A percentile compares a stretch with the other conserved stretches of the same genome.
These are phyloP conservation scores for Pythium phragmiticola DNA, from an alignment of 352 stramenopile species.

Conservation along the genomic window DNA sequence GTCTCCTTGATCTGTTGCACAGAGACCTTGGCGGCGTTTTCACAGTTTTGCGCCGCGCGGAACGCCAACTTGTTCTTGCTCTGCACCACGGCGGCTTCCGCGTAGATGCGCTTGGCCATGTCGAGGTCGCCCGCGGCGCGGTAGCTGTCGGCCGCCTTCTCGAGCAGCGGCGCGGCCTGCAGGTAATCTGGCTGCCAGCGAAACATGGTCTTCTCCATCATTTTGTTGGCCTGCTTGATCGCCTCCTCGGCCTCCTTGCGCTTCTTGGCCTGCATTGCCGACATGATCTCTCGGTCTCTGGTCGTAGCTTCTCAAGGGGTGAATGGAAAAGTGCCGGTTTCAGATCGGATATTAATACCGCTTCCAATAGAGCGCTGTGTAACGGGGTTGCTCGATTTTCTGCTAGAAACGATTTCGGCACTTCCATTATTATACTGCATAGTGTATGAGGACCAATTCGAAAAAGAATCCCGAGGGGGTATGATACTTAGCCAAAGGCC, in stretches of 20 bases:
- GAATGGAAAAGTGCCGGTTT: constrained; percentile 4
- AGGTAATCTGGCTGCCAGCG: constrained; percentile 71
- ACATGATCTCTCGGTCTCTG: constrained; percentile 15
- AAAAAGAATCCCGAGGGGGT: constrained; percentile 4
- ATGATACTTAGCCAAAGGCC: constrained; percentile 20
- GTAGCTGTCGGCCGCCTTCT: constrained; percentile 73
- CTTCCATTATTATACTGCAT: constrained; percentile 18
- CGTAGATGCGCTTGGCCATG: constrained; percentile 54
- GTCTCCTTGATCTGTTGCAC: constrained; percentile 70
- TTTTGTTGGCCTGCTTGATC: constrained; percentile 32
- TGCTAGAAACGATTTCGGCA: not conserved
- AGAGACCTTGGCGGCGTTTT: constrained; percentile 72
- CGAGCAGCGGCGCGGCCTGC: constrained; percentile 57
- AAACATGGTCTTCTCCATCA: constrained; percentile 60
- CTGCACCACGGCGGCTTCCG: constrained; percentile 57
- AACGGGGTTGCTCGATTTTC: constrained; percentile 7
- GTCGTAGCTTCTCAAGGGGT: not conserved
- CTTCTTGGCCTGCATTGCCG: constrained; percentile 32
- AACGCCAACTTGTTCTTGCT: constrained; percentile 75
- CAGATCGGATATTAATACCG: not conserved
- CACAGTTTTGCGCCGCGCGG: constrained; percentile 67
- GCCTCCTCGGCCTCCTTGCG: constrained; percentile 32
- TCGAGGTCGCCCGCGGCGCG: constrained; percentile 65
- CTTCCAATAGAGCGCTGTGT: constrained; percentile 10
- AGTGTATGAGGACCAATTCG: constrained; percentile 3